Base-by-base conservation (phyloP, 1,284 basidiomycete species). In the Cutaneotrichosporon arboriforme region DNA sequence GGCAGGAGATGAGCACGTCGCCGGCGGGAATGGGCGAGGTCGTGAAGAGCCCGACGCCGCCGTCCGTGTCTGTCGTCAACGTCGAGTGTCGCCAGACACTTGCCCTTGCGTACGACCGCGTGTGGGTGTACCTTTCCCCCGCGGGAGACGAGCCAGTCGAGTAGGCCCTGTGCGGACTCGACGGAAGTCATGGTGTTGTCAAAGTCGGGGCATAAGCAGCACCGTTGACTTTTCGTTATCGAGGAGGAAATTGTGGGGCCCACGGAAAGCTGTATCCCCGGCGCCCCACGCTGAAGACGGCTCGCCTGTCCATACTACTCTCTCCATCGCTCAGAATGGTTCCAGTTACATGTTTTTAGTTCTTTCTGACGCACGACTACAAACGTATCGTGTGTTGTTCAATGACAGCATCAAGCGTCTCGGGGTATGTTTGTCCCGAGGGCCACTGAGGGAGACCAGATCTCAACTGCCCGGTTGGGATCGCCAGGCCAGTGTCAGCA, bases 1-100 rank as follows among this genome's bases (percentile, higher is more conserved):
- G 89, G 63, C 86, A 87, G 0, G 84, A 82, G 17, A 87, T 82
- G 47, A 89, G 77, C 7, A 76, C 78, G 4, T 79, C 76, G 54
- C 87, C 83, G 0, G 75, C 60, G 8, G 74, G 69, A 33, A 90
- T 68, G 2, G 77, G 67, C 8, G 75, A 62, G 0, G 69, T 69
- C 1, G 88, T 81, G 52, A 83, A 70, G 38, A 87, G 77, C 3
- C 79, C 79, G 51, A 81, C 77, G 34, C 89, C 88, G 58, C 76
- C 81, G 0, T 56, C n/a, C 1, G 57, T 45, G 50, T 73, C 71
- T 72, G 58, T 23, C 46, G 38, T 39, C 34, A 51, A 36, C 23
- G 1, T 7, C 26, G 26, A 31, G n/a, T n/a, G n/a, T 21, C 4
- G 31, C 31, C 44, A 46, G 41, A 20, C 4, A n/a, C n/a, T n/a